Evolutionary conservation across 805 yeast species (phyloP).

Genomic region (Maudiozyma barnettii): DNA sequence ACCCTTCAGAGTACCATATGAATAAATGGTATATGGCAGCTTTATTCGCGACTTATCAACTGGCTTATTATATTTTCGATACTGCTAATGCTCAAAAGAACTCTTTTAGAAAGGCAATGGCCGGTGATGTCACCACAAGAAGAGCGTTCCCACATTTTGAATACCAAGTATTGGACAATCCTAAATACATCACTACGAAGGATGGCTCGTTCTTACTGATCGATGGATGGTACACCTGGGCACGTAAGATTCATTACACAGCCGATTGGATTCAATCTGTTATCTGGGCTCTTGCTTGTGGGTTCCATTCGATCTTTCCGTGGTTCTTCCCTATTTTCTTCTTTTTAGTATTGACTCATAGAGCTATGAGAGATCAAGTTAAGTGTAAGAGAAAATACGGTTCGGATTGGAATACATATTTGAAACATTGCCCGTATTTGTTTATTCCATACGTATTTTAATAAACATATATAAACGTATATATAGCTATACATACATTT

Average conservation of each 20-base stretch:
- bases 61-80: slow-evolving; percentile 87
- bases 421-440: slow-evolving; percentile 79
- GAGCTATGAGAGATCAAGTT: slow-evolving; percentile 78
- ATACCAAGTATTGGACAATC: slow-evolving; percentile 68
- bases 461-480: background rate
- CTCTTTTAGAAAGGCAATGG: slow-evolving; percentile 70
- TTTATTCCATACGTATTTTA: slow-evolving; percentile 81
- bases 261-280: slow-evolving; percentile 83
- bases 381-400: slow-evolving; percentile 86
- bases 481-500: background rate
- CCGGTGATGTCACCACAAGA: slow-evolving; percentile 69
- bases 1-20: slow-evolving; percentile 75
- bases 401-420: slow-evolving; percentile 81
- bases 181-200: slow-evolving; percentile 72
- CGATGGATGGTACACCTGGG: slow-evolving; percentile 91
- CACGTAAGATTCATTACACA: slow-evolving; percentile 89
- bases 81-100: slow-evolving; percentile 93
- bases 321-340: slow-evolving; percentile 94
- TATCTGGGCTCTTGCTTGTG: slow-evolving; percentile 88
- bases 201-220: slow-evolving; percentile 76
- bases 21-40: slow-evolving; percentile 47
- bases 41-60: slow-evolving; percentile 47
- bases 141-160: slow-evolving; percentile 92
- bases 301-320: slow-evolving; percentile 77
- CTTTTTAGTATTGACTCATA: slow-evolving; percentile 75